Evolutionary conservation across 1,284 basidiomycete genomes (phyloP), one percentile per base, ranked within the genome.

Genomic region (Hypsizygus ulmarius): DNA sequence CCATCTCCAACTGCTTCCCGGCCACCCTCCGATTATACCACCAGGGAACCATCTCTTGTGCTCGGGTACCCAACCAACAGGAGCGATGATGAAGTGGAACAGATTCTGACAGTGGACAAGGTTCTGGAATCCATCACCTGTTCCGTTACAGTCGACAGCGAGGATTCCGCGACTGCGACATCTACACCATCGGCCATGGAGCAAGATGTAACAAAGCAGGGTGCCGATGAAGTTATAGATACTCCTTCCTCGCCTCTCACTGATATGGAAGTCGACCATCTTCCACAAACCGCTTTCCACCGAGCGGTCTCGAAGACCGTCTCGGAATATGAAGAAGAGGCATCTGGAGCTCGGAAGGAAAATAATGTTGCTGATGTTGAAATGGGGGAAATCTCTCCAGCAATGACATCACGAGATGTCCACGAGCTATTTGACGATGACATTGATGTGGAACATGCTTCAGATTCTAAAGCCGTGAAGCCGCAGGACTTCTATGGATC

Each of bases 401-500:
- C 43, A 11, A 37, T 40, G 18, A 45, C 39, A 11, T 49, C 50
- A 7, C 42, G 11, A 14, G 28, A 45, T 9, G 21, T 8, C 14
- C 25, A 46, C 18, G 15, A n/a, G 11, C 43, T 45, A 12, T 42
- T 43, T 32, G 43, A 14, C 16, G 28, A 36, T 18, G 32, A 37
- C 10, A 32, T n/a, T n/a, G 49, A 55, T 11, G 39, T 39, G 25
- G 40, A 50, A 10, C 39, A 39, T 51, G 52, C 38, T 40, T 21
- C 21, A 12, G 27, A 1, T 18, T 44, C 38, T 14, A n/a, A 18
- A 36, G 41, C 50, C 14, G 45, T 58, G n/a, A 21, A 45, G 25
- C 51, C 54, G 7, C 21, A 35, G 9, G 58, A 43, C 3, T 75
- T 75, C 52, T 76, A 77, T 50, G 56, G 55, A 29, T 19, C 50